Evolutionary conservation across 805 yeast genomes (phyloP).

Genomic region (Nakazawaea anatomiae): DNA sequence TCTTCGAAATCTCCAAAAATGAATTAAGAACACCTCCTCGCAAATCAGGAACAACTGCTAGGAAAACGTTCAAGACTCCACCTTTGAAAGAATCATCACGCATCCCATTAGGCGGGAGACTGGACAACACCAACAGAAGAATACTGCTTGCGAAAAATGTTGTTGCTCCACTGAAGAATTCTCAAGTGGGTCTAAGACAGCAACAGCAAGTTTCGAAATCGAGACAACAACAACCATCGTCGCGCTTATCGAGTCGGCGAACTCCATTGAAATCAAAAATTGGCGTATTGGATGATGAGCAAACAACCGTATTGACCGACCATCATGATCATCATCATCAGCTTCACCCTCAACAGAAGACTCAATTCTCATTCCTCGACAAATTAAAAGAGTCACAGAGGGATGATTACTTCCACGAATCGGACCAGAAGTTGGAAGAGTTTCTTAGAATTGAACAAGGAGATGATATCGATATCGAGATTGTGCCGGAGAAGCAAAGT

Average conservation of each 20-base stretch:
- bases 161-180: background rate
- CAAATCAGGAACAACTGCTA: background rate
- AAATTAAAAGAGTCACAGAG: background rate
- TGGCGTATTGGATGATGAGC: background rate
- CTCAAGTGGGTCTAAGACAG: background rate
- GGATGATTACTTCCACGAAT: background rate
- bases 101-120: conserved; percentile 1
- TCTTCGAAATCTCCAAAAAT: background rate
- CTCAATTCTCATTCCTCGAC: background rate
- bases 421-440: conserved; percentile 5
- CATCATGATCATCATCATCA: no score
- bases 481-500: background rate
- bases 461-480: conserved; percentile 5
- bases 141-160: background rate
- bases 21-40: background rate
- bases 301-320: background rate
- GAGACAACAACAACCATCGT: background rate
- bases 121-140: background rate
- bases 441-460: conserved; percentile 1
- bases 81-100: background rate
- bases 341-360: no score
- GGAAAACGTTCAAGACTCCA: conserved; percentile 4
- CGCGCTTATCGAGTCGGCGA: background rate
- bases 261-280: background rate
- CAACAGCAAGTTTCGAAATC: background rate